phyloP scores from a whole-genome alignment of 202 grass and related monocot species.

The Digitaria exilis region DNA sequence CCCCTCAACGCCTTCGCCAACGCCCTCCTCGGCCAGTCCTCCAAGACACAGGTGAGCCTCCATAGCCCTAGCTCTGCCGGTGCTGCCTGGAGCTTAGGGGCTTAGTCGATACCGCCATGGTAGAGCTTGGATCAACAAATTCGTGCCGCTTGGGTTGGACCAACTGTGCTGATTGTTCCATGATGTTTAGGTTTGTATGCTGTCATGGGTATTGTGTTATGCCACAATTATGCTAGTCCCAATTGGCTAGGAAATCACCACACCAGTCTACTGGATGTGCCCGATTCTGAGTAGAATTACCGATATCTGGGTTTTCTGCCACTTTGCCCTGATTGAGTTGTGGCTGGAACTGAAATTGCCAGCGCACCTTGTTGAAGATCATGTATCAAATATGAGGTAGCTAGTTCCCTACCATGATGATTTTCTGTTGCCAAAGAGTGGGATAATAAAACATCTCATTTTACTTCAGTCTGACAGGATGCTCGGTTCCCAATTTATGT shows the following conservation, averaged over 20 bases:
- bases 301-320: not conserved
- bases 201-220: not conserved
- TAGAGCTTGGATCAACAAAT: not conserved
- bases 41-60: slow-evolving; percentile 64
- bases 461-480: not conserved
- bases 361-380: not conserved
- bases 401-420: not conserved
- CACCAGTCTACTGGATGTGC: not conserved
- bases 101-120: not conserved
- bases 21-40: slow-evolving; percentile 75
- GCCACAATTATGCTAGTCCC: not conserved
- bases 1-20: slow-evolving; percentile 77
- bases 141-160: not conserved
- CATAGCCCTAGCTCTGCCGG: not conserved
- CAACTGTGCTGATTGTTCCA: not conserved
- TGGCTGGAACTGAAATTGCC: not conserved
- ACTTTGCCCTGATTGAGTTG: not conserved
- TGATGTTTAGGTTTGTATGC: not conserved
- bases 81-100: not conserved
- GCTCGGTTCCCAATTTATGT: not conserved
- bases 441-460: not conserved
- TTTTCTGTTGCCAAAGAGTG: not conserved
- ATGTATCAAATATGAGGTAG: not conserved
- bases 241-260: not conserved
- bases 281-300: not conserved